A percentile compares a stretch with the other conserved stretches of the same genome.
These are phyloP conservation scores for Wickerhamomyces silvicola DNA, from an alignment of 805 yeast genomes.

Conservation along the genomic window DNA sequence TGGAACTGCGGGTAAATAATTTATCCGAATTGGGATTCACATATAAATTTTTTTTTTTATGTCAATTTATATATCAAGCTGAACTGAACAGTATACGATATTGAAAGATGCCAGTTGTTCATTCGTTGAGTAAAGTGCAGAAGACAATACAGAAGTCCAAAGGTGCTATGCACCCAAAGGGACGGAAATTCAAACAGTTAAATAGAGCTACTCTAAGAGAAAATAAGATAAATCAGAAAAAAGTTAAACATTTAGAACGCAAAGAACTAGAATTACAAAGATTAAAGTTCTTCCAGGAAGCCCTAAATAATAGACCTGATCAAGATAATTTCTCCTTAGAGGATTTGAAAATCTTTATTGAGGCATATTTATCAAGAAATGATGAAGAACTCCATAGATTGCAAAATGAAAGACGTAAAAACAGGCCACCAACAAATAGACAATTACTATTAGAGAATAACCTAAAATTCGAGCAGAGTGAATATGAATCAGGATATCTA, in stretches of 20 bases:
- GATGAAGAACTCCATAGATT: constrained; percentile 69
- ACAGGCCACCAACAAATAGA: constrained; percentile 72
- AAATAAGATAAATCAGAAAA: constrained; percentile 55
- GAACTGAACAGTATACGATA: too few species aligned
- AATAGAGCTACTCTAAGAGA: constrained; percentile 86
- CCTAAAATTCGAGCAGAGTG: constrained; percentile 52
- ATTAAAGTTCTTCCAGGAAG: constrained; percentile 53
- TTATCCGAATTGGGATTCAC: too few species aligned
- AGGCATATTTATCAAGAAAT: constrained; percentile 58
- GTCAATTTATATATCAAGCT: too few species aligned
- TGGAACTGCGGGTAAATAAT: too few species aligned
- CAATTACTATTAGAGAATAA: constrained; percentile 63
- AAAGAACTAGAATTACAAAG: constrained; percentile 56
- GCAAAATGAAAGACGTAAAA: constrained; percentile 65
- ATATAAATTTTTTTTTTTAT: too few species aligned
- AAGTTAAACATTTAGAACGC: constrained; percentile 49
- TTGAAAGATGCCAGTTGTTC: constrained; percentile 58
- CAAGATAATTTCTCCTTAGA: constrained; percentile 40
- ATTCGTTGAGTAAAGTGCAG: constrained; percentile 58
- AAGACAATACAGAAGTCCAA: constrained; percentile 51
- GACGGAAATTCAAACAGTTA: constrained; percentile 80
- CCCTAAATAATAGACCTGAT: constrained; percentile 37
- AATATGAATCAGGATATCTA: constrained; percentile 61
- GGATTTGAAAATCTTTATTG: constrained; percentile 57
- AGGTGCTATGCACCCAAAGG: constrained; percentile 72